phyloP scores from a whole-genome alignment of 164 flowering plant genomes.

The Liquidambar formosana region DNA sequence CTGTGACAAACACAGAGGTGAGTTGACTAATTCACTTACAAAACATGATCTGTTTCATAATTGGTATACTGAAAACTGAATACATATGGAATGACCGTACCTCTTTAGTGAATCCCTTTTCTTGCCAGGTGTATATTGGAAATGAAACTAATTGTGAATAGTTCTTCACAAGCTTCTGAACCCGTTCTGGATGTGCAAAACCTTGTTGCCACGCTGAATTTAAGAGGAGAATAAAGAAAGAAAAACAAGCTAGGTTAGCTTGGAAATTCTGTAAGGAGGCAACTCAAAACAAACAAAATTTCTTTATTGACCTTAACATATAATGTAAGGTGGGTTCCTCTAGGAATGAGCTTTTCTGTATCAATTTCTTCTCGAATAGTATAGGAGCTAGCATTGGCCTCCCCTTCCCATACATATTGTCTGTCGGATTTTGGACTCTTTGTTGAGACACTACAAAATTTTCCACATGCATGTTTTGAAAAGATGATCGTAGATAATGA shows the following conservation, averaged over 20 bases:
- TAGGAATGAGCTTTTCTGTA: slow-evolving; percentile 74
- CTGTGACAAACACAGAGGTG: neutral
- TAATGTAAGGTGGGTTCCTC: slow-evolving; percentile 88
- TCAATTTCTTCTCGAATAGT: slow-evolving; percentile 90
- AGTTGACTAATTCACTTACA: neutral
- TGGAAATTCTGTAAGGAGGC: neutral
- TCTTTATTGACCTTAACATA: slow-evolving; percentile 68
- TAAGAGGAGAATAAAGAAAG: neutral
- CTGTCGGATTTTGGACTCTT: slow-evolving; percentile 95
- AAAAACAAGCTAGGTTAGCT: neutral
- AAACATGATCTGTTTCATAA: neutral
- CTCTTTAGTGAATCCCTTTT: slow-evolving; percentile 93
- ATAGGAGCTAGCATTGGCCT: slow-evolving; percentile 87
- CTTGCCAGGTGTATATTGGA: slow-evolving; percentile 96
- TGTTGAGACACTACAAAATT: slow-evolving; percentile 45
- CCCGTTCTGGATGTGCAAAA: slow-evolving; percentile 88
- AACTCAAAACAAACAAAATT: neutral
- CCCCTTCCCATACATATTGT: slow-evolving; percentile 98
- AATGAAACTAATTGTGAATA: slow-evolving; percentile 97
- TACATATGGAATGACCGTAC: slow-evolving; percentile 25
- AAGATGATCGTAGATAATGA: neutral
- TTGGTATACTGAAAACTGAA: neutral
- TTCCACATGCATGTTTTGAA: neutral
- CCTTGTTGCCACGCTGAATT: slow-evolving; percentile 82
- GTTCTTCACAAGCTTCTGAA: slow-evolving; percentile 89